A percentile compares a stretch with the other conserved stretches of the same genome.
Evolutionary conservation across 2,329 filamentous ascomycete species (phyloP).

Genomic region (Graphilbum ipis-grandicollis): DNA sequence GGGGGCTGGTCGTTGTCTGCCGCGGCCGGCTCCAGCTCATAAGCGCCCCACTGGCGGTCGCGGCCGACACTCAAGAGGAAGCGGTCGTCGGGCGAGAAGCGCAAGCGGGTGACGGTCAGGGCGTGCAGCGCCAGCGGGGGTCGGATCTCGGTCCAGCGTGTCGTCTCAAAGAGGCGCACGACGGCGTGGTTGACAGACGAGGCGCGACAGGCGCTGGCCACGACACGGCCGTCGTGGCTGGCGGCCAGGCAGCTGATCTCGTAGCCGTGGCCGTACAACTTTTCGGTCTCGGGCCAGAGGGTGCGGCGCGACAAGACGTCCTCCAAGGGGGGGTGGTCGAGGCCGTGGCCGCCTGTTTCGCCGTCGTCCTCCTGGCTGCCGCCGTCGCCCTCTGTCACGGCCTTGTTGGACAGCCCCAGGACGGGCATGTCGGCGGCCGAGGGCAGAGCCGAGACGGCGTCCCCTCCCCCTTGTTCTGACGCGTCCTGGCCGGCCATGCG

Average conservation of each 20-base stretch:
- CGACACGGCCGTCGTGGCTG: slow-evolving; percentile 53
- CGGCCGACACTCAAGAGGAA: slow-evolving; percentile 68
- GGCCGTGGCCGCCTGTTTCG: slow-evolving; percentile 34
- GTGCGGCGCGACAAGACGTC: slow-evolving; percentile 80
- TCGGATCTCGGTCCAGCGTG: slow-evolving; percentile 70
- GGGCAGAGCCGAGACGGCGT: slow-evolving; percentile 43
- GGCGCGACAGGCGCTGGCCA: slow-evolving; percentile 87
- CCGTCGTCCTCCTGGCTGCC: slow-evolving; percentile 23
- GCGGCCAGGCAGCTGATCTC: slow-evolving; percentile 81
- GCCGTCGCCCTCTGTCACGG: slow-evolving; percentile 40
- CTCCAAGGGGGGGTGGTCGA: slow-evolving; percentile 64
- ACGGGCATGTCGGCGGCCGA: slow-evolving; percentile 92
- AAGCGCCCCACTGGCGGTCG: slow-evolving; percentile 83
- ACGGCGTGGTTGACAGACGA: slow-evolving; percentile 89
- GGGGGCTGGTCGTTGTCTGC: no score
- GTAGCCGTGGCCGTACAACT: slow-evolving; percentile 94
- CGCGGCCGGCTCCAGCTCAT: slow-evolving; percentile 29
- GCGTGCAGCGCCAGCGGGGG: slow-evolving; percentile 73
- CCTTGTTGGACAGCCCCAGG: slow-evolving; percentile 90
- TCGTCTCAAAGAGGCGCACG: slow-evolving; percentile 77
- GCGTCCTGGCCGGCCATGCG: slow-evolving; percentile 35
- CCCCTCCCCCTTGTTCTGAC: no score
- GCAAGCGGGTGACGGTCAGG: slow-evolving; percentile 66
- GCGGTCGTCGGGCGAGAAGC: slow-evolving; percentile 58
- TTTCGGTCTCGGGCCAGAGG: slow-evolving; percentile 90